These are phyloP conservation scores for Debaryomyces prosopidis DNA, from an alignment of 805 yeast genomes.

Conservation along the genomic window DNA sequence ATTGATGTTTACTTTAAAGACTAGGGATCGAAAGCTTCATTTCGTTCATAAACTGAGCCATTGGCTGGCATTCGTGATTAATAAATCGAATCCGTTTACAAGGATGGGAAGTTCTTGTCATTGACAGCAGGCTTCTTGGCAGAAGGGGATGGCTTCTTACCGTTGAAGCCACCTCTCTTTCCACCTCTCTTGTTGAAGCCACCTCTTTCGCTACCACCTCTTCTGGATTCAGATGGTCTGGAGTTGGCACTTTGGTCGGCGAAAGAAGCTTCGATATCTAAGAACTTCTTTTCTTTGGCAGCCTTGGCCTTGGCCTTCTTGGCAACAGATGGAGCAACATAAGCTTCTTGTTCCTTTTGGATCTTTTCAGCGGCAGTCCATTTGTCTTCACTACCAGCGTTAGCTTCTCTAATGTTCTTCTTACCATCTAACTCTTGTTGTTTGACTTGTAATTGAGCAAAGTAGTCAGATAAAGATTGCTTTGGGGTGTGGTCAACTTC, in stretches of 20 bases:
- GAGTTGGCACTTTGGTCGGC: conserved; percentile 54
- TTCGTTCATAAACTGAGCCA: no score
- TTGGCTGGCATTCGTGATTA: no score
- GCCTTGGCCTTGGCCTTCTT: conserved; percentile 74
- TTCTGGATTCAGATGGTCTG: conserved; percentile 24
- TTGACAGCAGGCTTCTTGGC: conserved; percentile 38
- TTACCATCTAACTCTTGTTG: conserved; percentile 40
- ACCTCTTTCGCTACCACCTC: conserved; percentile 24
- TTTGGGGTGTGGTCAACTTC: conserved; percentile 47
- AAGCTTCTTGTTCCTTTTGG: conserved; percentile 63
- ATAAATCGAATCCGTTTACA: conserved; percentile 20
- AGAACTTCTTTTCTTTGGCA: conserved; percentile 75
- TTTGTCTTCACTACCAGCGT: conserved; percentile 58
- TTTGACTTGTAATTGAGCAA: conserved; percentile 60
- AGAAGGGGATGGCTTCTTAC: conserved; percentile 19
- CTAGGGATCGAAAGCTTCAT: no score
- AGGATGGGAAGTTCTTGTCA: conserved; percentile 75
- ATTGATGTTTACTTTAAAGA: not conserved
- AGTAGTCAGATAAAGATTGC: conserved; percentile 85
- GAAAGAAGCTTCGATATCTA: conserved; percentile 74
- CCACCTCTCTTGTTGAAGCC: conserved; percentile 29
- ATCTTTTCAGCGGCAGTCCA: conserved; percentile 56
- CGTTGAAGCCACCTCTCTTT: conserved; percentile 30
- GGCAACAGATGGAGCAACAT: conserved; percentile 57
- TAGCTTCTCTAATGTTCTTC: conserved; percentile 48